phyloP scores from a whole-genome alignment of 495 filamentous ascomycete genomes.

The Aspergillus sclerotiicarbonarius region DNA sequence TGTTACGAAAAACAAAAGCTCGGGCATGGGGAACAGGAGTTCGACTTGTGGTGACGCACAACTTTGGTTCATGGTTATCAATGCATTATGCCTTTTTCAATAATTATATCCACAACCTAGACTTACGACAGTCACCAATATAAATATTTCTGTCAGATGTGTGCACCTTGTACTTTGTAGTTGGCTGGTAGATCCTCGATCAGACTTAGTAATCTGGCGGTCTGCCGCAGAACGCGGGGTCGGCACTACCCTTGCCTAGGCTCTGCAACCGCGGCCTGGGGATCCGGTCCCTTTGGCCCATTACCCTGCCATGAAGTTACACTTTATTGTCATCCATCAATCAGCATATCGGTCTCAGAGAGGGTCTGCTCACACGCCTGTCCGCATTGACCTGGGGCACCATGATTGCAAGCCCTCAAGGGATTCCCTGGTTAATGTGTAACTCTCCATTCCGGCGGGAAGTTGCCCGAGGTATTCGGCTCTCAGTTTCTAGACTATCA shows the following conservation, averaged over 20 bases:
- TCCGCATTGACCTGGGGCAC: background rate
- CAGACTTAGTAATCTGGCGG: too few relatives aligned
- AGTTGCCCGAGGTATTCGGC: conserved; percentile 14
- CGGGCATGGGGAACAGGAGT: conserved; percentile 36
- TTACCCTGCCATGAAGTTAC: background rate
- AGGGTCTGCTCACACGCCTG: background rate
- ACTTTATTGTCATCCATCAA: background rate
- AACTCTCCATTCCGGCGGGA: background rate
- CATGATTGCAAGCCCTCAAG: conserved; percentile 14
- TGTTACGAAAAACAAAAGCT: conserved; percentile 36
- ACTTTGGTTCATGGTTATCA: conserved; percentile 13
- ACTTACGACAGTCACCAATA: background rate
- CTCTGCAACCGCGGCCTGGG: background rate
- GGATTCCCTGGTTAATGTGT: conserved; percentile 16
- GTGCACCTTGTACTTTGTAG: background rate
- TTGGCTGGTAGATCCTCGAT: too few relatives aligned
- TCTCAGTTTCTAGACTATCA: conserved; percentile 6
- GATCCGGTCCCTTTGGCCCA: background rate
- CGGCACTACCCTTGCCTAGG: too few relatives aligned
- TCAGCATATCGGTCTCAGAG: background rate
- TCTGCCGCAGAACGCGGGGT: too few relatives aligned
- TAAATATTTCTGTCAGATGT: background rate
- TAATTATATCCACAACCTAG: background rate
- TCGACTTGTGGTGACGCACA: conserved; percentile 15
- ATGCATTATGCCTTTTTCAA: conserved; percentile 5